These are phyloP conservation scores for Exophiala lecanii-corni DNA, from an alignment of 2,329 filamentous ascomycete species.

Conservation along the genomic window DNA sequence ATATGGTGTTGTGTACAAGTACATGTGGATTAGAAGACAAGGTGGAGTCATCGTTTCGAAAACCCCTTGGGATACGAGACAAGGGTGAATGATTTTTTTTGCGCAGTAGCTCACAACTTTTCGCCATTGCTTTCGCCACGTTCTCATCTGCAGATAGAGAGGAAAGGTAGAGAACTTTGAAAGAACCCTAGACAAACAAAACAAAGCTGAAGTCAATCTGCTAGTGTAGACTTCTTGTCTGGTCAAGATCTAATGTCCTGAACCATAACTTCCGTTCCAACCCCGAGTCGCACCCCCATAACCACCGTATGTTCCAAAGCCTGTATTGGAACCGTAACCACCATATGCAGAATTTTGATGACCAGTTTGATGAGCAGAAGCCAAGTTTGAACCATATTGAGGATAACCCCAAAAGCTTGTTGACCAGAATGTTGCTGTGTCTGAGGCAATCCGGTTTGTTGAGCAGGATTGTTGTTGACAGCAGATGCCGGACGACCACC, in stretches of 20 bases:
- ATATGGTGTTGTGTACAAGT: slow-evolving; percentile 20
- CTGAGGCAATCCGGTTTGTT: slow-evolving; percentile 30
- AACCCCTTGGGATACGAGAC: neutral
- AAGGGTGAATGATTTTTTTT: neutral
- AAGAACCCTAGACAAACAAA: too few relatives aligned
- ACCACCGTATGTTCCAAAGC: slow-evolving; percentile 25
- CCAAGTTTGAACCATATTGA: slow-evolving; percentile 24
- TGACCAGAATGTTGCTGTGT: slow-evolving; percentile 35
- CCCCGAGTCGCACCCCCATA: slow-evolving; percentile 23
- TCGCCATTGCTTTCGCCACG: neutral
- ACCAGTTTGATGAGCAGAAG: slow-evolving; percentile 18
- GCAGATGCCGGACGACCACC: slow-evolving; percentile 61
- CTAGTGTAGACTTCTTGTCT: neutral
- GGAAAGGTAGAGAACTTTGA: too few relatives aligned
- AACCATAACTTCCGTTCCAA: slow-evolving; percentile 24
- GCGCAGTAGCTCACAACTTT: neutral
- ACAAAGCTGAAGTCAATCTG: too few relatives aligned
- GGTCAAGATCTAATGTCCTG: slow-evolving; percentile 18
- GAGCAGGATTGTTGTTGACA: slow-evolving; percentile 52
- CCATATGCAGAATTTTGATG: slow-evolving; percentile 25
- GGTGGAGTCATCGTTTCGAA: too few relatives aligned
- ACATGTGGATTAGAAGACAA: slow-evolving; percentile 16
- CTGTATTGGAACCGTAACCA: slow-evolving; percentile 25
- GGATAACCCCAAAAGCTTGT: slow-evolving; percentile 28
- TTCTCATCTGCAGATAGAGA: neutral